phyloP scores from a whole-genome alignment of 345 rosid genomes.

The Eucalyptus virginea region DNA sequence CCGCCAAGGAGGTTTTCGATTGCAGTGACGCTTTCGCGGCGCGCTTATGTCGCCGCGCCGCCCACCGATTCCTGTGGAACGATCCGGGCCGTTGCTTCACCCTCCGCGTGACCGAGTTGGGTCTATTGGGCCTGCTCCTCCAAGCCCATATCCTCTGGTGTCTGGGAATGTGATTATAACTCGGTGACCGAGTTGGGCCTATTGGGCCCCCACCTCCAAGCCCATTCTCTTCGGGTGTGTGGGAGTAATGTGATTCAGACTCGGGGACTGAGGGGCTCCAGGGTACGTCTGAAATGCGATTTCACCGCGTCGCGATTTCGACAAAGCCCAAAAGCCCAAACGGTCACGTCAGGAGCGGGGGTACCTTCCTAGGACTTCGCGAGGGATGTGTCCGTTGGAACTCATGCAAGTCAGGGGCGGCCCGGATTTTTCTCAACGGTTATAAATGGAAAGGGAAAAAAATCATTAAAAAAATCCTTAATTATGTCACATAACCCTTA shows the following conservation, averaged over 20 bases:
- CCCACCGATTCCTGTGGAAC: not conserved
- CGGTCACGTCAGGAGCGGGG: not conserved
- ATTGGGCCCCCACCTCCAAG: not conserved
- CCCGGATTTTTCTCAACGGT: not conserved
- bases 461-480: not conserved
- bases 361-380: not conserved
- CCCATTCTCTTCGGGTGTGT: not conserved
- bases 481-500: not conserved
- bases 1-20: not conserved
- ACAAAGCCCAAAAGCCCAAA: not conserved
- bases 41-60: not conserved
- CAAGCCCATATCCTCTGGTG: not conserved
- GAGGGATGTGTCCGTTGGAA: not conserved
- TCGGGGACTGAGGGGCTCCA: not conserved
- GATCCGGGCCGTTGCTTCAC: not conserved
- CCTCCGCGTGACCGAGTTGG: not conserved
- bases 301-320: not conserved
- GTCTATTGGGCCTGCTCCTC: not conserved
- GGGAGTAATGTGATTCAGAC: not conserved
- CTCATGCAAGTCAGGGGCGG: not conserved
- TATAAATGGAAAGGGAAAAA: not conserved
- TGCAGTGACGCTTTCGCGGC: not conserved
- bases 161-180: not conserved
- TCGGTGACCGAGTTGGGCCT: not conserved
- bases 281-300: not conserved